A percentile compares a stretch with the other conserved stretches of the same genome.
Evolutionary conservation across 1,284 basidiomycete genomes (phyloP).

Genomic region (Austroboletus novae-zelandiae): DNA sequence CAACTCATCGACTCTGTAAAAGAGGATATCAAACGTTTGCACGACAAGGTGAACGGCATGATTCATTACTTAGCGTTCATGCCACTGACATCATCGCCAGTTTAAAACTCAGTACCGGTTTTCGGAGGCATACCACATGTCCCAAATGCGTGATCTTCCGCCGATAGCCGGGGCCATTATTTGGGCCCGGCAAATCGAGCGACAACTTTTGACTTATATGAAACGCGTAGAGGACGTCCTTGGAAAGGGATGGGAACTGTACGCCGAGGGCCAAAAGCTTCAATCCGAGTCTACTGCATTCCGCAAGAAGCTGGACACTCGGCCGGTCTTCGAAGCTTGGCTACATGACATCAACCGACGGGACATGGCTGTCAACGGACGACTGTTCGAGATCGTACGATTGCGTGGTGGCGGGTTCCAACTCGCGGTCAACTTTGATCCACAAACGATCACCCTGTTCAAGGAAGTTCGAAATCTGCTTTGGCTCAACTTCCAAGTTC

Average conservation of each 20-base stretch:
- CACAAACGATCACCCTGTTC: conserved; percentile 96
- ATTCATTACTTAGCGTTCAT: conserved; percentile 1
- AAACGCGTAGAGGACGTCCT: conserved; percentile 99
- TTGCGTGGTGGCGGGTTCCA: conserved; percentile 82
- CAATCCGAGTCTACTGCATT: conserved; percentile 91
- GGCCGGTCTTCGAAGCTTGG: conserved; percentile 96
- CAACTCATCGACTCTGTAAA: conserved; percentile 98
- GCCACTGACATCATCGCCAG: conserved; percentile 35
- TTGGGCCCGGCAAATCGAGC: conserved; percentile 98
- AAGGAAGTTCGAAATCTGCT: conserved; percentile 96
- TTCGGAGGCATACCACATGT: conserved; percentile 97
- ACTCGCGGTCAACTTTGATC: conserved; percentile 95
- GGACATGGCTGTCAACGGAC: conserved; percentile 88
- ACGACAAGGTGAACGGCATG: conserved; percentile 72
- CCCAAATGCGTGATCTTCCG: conserved; percentile 95
- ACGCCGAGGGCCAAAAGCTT: conserved; percentile 98
- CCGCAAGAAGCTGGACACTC: conserved; percentile 93
- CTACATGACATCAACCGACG: conserved; percentile 91
- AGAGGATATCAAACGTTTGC: conserved; percentile 93
- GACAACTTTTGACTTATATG: conserved; percentile 96
- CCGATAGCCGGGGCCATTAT: conserved; percentile 97
- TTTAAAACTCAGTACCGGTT: conserved; percentile 94
- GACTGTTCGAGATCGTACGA: conserved; percentile 94
- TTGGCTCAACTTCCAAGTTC: conserved; percentile 95
- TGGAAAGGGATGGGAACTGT: conserved; percentile 97